A percentile compares a stretch with the other conserved stretches of the same genome.
These are phyloP conservation scores for Geotrichum europaeum DNA, from an alignment of 1,139 yeast genomes.

Conservation along the genomic window DNA sequence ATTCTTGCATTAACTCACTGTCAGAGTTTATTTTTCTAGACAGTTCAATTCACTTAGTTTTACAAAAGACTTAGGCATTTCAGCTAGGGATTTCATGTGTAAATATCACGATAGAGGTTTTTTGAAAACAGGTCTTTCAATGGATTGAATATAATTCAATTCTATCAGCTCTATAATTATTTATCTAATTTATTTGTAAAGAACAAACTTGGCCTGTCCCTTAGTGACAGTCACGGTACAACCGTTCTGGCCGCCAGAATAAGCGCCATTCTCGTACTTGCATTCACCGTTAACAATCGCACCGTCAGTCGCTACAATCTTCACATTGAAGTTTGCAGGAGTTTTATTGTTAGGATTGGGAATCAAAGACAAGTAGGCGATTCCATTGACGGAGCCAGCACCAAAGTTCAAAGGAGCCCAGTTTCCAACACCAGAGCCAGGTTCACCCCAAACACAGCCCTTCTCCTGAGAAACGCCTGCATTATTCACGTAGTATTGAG, in stretches of 20 bases:
- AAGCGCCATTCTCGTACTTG: conserved; percentile 69
- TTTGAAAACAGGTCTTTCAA: neutral
- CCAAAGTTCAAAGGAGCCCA: conserved; percentile 98
- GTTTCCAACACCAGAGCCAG: conserved; percentile 82
- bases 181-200: conserved; percentile 38
- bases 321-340: conserved; percentile 74
- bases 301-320: conserved; percentile 69
- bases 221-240: conserved; percentile 87
- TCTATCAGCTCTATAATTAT: neutral
- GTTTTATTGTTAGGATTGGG: conserved; percentile 87
- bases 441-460: conserved; percentile 90
- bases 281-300: conserved; percentile 69
- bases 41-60: too few relatives aligned
- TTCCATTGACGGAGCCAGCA: conserved; percentile 76
- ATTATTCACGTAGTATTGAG: conserved; percentile 95
- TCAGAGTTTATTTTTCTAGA: too few relatives aligned
- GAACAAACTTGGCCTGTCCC: conserved; percentile 73
- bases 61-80: too few relatives aligned
- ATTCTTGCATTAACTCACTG: too few relatives aligned
- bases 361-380: conserved; percentile 81
- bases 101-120: neutral
- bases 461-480: conserved; percentile 86
- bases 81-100: too few relatives aligned
- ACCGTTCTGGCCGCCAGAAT: conserved; percentile 85
- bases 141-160: neutral